These are phyloP conservation scores for Esteya vermicola DNA, from an alignment of 2,329 filamentous ascomycete species.

Conservation along the genomic window DNA sequence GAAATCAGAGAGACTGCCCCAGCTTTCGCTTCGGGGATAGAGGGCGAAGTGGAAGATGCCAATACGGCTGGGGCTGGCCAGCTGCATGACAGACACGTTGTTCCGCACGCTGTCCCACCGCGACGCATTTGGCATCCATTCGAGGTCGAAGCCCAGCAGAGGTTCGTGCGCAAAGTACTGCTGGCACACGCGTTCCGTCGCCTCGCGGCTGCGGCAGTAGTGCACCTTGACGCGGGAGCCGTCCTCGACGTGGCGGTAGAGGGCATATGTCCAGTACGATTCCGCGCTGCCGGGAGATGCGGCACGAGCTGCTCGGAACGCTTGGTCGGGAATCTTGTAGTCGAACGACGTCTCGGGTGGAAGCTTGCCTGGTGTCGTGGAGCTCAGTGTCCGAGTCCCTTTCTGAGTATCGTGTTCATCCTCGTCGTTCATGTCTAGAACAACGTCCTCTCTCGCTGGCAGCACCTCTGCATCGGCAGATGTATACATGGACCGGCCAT, in stretches of 20 bases:
- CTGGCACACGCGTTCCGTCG: conserved; percentile 51
- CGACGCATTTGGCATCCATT: conserved; percentile 53
- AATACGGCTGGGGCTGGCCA: conserved; percentile 64
- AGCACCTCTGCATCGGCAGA: not conserved
- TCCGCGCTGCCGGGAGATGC: conserved; percentile 26
- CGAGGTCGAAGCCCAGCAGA: conserved; percentile 77
- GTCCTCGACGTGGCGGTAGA: conserved; percentile 44
- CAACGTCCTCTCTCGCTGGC: not conserved
- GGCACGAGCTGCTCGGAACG: conserved; percentile 32
- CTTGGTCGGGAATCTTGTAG: conserved; percentile 31
- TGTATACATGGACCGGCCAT: not conserved
- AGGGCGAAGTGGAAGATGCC: conserved; percentile 69
- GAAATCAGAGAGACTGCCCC: no score
- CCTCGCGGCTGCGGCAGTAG: conserved; percentile 58
- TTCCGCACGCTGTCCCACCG: conserved; percentile 37
- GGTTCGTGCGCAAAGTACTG: conserved; percentile 53
- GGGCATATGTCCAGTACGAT: conserved; percentile 53
- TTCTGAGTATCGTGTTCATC: not conserved
- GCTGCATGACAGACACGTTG: conserved; percentile 70
- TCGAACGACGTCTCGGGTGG: conserved; percentile 24
- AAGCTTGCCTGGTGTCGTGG: conserved; percentile 8
- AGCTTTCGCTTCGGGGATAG: conserved; percentile 28
- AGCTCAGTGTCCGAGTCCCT: conserved; percentile 3
- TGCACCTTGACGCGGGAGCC: conserved; percentile 50
- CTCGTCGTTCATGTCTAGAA: not conserved